Evolutionary conservation across 1,139 yeast genomes (phyloP).

Genomic region (Taphrina deformans): DNA sequence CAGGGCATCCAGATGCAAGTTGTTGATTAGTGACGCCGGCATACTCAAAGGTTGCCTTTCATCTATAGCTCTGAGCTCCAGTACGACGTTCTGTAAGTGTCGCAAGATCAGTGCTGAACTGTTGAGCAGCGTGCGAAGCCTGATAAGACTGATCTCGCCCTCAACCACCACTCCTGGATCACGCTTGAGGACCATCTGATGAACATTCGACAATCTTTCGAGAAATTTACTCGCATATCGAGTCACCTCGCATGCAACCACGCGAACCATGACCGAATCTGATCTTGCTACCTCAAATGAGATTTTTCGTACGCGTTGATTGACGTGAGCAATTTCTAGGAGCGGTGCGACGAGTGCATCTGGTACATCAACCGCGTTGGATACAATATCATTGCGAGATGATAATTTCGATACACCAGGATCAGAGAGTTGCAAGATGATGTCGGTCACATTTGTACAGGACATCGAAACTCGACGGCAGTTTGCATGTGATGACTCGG

Average conservation of each 20-base stretch:
- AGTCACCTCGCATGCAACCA: not conserved
- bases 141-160: not conserved
- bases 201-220: not conserved
- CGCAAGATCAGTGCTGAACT: not conserved
- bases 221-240: not conserved
- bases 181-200: not conserved
- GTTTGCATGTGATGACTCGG: no score
- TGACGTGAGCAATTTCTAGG: not conserved
- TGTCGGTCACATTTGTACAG: not conserved
- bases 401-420: not conserved
- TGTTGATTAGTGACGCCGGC: not conserved
- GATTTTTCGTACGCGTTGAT: not conserved
- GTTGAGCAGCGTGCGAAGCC: not conserved
- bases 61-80: not conserved
- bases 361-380: not conserved
- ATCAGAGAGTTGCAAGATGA: not conserved
- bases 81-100: not conserved
- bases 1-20: not conserved
- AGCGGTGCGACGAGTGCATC: not conserved
- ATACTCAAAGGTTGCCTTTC: not conserved
- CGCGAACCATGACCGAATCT: not conserved
- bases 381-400: not conserved
- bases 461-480: not conserved
- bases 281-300: not conserved
- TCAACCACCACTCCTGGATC: not conserved